These are phyloP conservation scores for Xylaria hypoxylon DNA, from an alignment of 2,329 filamentous ascomycete species.

Conservation along the genomic window DNA sequence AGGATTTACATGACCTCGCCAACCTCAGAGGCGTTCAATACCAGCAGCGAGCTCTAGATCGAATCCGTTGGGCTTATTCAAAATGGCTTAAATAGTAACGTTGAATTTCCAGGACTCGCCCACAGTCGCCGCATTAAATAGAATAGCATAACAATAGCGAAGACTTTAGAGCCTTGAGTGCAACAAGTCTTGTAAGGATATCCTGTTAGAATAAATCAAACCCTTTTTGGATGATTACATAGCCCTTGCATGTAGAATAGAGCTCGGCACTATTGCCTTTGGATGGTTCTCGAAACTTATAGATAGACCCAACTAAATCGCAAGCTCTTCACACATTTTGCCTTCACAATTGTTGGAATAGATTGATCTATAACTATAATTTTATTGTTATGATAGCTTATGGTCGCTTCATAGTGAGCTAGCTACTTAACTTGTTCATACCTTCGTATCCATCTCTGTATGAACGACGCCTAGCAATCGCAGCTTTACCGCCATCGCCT, in stretches of 20 bases:
- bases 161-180: not conserved
- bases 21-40: slow-evolving; percentile 83
- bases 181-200: not conserved
- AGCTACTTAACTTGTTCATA: not conserved
- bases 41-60: slow-evolving; percentile 82
- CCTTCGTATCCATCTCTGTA: not conserved
- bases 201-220: not conserved
- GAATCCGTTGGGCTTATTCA: slow-evolving; percentile 91
- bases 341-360: not conserved
- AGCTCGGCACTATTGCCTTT: not conserved
- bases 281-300: not conserved
- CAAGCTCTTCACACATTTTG: not conserved
- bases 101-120: not conserved
- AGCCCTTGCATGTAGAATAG: not conserved
- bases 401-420: not conserved
- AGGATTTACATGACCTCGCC: slow-evolving; percentile 87
- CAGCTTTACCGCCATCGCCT: not conserved
- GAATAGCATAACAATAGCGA: slow-evolving; percentile 21
- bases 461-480: not conserved
- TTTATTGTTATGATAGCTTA: not conserved
- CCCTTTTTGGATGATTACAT: not conserved
- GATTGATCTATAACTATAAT: not conserved
- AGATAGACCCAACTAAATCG: not conserved
- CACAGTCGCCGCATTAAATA: not conserved
- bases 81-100: slow-evolving; percentile 69